Percentiles rank a stretch among this genome's conserved stretches.
These are phyloP conservation scores for Pythium dissotocum DNA, from an alignment of 352 stramenopile species.

Conservation along the genomic window DNA sequence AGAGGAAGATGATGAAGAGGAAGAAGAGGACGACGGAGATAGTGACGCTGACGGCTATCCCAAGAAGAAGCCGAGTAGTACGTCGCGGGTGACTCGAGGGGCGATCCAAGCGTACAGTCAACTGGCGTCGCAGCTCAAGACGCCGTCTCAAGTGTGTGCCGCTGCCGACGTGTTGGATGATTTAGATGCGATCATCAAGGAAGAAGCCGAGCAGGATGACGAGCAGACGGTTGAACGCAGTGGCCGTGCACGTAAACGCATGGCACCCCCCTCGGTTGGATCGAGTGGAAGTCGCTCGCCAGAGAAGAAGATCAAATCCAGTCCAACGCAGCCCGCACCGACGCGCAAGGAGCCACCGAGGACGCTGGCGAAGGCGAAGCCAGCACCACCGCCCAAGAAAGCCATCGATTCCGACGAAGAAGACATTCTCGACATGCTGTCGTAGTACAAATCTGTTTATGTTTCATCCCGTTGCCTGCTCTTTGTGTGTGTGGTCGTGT, in stretches of 20 bases:
- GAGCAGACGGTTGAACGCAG: neutral
- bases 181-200: constrained; percentile 48
- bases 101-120: constrained; percentile 43
- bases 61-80: neutral
- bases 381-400: constrained; percentile 8
- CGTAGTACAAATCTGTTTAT: constrained; percentile 18
- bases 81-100: constrained; percentile 11
- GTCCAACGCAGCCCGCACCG: neutral
- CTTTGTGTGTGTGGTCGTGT: neutral
- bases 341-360: constrained; percentile 2
- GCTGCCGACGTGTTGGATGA: constrained; percentile 44
- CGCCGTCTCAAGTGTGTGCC: constrained; percentile 39
- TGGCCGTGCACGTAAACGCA: neutral
- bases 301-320: constrained; percentile 18
- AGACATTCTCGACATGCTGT: constrained; percentile 61
- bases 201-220: constrained; percentile 34
- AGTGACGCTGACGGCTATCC: constrained; percentile 7
- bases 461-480: neutral
- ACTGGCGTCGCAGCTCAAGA: constrained; percentile 27
- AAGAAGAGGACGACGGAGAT: constrained; percentile 12
- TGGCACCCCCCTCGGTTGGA: neutral
- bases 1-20: constrained; percentile 23
- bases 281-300: neutral
- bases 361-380: constrained; percentile 15
- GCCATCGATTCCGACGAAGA: constrained; percentile 49